Percentiles rank a stretch among this genome's conserved stretches.
These are phyloP conservation scores for Acacia crassicarpa DNA, from an alignment of 306 rosid genomes.

Conservation along the genomic window DNA sequence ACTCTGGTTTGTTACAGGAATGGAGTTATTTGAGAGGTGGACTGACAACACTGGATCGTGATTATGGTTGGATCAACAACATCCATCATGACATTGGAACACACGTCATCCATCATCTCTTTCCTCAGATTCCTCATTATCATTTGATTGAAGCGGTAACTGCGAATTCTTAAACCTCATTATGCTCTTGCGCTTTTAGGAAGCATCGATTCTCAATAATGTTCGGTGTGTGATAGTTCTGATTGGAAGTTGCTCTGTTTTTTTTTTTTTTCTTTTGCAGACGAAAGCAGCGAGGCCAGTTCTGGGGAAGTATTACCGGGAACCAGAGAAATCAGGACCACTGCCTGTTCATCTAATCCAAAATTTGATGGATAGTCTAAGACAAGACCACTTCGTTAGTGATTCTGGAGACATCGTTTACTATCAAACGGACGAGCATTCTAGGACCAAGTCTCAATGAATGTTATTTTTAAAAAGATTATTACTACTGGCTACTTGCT, in stretches of 20 bases:
- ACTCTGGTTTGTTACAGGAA: constrained; percentile 49
- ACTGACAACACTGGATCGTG: constrained; percentile 87
- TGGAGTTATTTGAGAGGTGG: constrained; percentile 95
- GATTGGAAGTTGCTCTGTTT: background rate
- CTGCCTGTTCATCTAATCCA: constrained; percentile 69
- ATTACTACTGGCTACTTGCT: background rate
- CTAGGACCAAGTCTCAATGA: constrained; percentile 44
- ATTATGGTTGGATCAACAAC: constrained; percentile 82
- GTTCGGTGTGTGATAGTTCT: too few relatives aligned
- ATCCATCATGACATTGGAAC: constrained; percentile 97
- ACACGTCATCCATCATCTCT: constrained; percentile 97
- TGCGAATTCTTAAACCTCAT: background rate
- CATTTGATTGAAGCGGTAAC: constrained; percentile 86
- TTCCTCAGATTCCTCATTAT: constrained; percentile 97
- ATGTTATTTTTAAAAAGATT: background rate
- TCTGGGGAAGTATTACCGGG: constrained; percentile 83
- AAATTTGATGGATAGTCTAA: constrained; percentile 62
- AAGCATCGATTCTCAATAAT: background rate
- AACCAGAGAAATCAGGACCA: constrained; percentile 84
- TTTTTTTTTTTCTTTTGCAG: constrained; percentile 33
- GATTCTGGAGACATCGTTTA: constrained; percentile 70
- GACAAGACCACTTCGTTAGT: constrained; percentile 78
- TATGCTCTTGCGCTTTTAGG: background rate
- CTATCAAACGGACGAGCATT: constrained; percentile 67
- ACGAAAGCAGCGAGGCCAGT: constrained; percentile 73